Base-by-base conservation (phyloP, 495 filamentous ascomycete genomes). In the Lasiosphaeria hispida region DNA sequence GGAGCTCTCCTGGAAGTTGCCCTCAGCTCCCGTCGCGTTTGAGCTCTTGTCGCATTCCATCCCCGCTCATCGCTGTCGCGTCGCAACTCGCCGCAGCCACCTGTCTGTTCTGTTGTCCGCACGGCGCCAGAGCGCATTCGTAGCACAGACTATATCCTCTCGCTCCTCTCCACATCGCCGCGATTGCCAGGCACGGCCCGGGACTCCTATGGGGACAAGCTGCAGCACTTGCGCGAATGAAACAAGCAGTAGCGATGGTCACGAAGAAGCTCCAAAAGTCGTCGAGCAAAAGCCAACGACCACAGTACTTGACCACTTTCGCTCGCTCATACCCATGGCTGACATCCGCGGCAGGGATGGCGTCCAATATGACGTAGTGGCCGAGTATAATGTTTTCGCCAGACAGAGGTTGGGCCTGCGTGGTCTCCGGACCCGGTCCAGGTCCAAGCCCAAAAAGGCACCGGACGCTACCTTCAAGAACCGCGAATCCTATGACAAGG, bases 361-460 rank as follows among this genome's bases (percentile, higher is more conserved):
- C 37, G 51, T 39, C 23, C 57, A 60, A 42, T 63, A 63, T 56
- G 40, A 56, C 48, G 51, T 52, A 11, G 55, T 59, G 15, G 47
- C 50, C 5, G 17, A 44, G 36, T 37, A 41, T 9, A 45, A 63
- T 18, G 18, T 51, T 0, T 19, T 56, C 36, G 35, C 44, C 44
- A 51, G 17, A 14, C 54, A 43, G 33, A 44, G 42, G 33, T n/a
- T n/a, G n/a, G n/a, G n/a, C n/a, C 33, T 55, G 18, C 53, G 23
- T 10, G 23, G 17, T 14, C 7, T 14, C 13, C n/a, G n/a, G 9
- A 13, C 45, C n/a, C 4, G 41, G 14, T 34, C 40, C 41, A 57
- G 23, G 33, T 11, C 41, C 19, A 47, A 47, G 18, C 38, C 36
- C 44, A 18, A 14, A 34, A 53, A 39, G 33, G 2, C 13, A n/a